Percentiles rank a stretch among this genome's conserved stretches.
phyloP scores from a whole-genome alignment of 169 alveolate species.

The Babesia caballi region DNA sequence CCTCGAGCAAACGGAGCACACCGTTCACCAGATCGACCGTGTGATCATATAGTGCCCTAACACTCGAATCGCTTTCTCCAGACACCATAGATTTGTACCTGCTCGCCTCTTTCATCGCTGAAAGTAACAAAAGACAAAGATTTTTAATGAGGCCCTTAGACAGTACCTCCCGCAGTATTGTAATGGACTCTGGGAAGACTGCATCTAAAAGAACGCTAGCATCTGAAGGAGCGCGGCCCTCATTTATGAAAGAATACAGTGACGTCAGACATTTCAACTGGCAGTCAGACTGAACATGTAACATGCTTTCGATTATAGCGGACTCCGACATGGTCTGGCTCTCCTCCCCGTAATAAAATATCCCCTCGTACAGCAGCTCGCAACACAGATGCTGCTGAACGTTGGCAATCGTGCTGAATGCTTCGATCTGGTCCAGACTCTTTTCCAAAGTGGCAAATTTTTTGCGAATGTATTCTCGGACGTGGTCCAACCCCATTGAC shows the following conservation, averaged over 20 bases:
- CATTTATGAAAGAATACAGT: constrained; percentile 25
- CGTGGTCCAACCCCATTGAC: constrained; percentile 1
- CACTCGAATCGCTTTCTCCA: background rate
- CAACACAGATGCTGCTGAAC: constrained; percentile 58
- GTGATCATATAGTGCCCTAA: background rate
- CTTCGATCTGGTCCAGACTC: constrained; percentile 45
- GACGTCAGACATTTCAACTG: constrained; percentile 24
- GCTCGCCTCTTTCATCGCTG: constrained; percentile 37
- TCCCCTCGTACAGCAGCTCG: constrained; percentile 54
- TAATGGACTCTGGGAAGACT: constrained; percentile 49
- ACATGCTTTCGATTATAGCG: constrained; percentile 46
- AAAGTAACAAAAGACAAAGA: constrained; percentile 27
- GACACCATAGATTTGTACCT: constrained; percentile 14
- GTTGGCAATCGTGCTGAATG: constrained; percentile 38
- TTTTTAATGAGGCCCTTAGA: constrained; percentile 37
- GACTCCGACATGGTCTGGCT: constrained; percentile 46
- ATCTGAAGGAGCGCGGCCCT: background rate
- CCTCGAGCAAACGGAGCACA: constrained; percentile 13
- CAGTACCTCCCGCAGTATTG: constrained; percentile 14
- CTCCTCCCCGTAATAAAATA: constrained; percentile 45
- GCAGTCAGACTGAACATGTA: constrained; percentile 36
- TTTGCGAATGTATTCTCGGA: constrained; percentile 21
- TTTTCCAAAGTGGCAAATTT: constrained; percentile 18
- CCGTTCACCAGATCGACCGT: constrained; percentile 15
- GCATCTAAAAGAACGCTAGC: background rate